Evolutionary conservation across 106 monocot genomes (phyloP), one percentile per base, ranked within the genome.

Genomic region (Dioscorea alata): DNA sequence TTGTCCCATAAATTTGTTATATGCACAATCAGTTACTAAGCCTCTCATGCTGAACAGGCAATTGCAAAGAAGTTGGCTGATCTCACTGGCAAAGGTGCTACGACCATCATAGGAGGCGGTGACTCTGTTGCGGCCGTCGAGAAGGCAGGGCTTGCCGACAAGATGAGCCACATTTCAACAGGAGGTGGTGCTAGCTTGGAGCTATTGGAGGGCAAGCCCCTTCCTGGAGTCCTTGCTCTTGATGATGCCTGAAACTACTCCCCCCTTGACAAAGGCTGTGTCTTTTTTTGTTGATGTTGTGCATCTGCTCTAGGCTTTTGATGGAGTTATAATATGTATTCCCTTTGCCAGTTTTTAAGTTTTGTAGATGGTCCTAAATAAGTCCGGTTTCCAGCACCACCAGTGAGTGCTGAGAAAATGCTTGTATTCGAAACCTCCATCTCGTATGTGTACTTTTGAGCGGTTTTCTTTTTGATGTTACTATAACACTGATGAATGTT

Each of bases 91-190:
- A 80, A 82, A 56, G 79, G 82, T 0, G 82, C 74, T 42, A 77
- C 82, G n/a, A 86, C 82, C 54, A 86, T 86, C 22, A 83, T 86
- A 7, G 86, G 82, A 35, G 86, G 82, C 2, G 86, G 82, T 9
- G 86, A 84, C 57, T 84, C 86, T 18, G 86, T 86, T 8, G 86
- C 86, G 13, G 82, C 82, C 19, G 79, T 86, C 19, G 86, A 86
- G 79, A 86, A 86, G 69, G 82, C 25, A 2, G 82, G 86, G 13
- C 79, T 86, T 12, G 82, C 86, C 12, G 82, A 73, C 48, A 82
- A 86, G 70, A 83, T 86, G 86, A 86, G 86, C 71, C 86, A 86
- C 70, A 86, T 86, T 59, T 86, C 82, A 8, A 86, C 82, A 2
- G 86, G 82, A 0, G 86, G 86, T n/a, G 82, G 86, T 24, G 86